Evolutionary conservation across 1,284 basidiomycete species (phyloP).

Genomic region (Psilocybe mexicana): DNA sequence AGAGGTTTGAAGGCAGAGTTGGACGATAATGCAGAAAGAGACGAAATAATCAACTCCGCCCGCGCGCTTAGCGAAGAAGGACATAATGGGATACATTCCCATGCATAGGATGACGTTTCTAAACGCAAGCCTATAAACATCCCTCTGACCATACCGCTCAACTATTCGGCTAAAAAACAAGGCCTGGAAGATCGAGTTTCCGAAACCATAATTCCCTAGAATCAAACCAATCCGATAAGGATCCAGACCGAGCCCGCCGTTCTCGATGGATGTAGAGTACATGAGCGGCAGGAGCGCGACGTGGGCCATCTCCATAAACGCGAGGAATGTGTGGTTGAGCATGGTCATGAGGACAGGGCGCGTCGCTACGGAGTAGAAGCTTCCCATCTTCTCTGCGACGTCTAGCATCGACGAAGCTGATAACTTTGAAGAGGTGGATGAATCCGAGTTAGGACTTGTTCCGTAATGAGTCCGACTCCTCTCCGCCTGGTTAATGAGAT

Average conservation of each 20-base stretch:
- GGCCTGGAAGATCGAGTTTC: conserved; percentile 34
- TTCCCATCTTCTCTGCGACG: neutral
- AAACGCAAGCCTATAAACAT: neutral
- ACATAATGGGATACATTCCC: conserved; percentile 21
- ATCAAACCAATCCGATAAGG: conserved; percentile 37
- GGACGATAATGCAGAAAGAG: conserved; percentile 29
- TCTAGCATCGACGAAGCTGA: conserved; percentile 3
- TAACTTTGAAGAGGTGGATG: no score
- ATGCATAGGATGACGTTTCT: neutral
- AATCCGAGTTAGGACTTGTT: conserved; percentile 10
- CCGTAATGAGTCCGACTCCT: conserved; percentile 12
- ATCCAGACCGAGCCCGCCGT: conserved; percentile 39
- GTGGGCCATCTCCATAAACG: conserved; percentile 38
- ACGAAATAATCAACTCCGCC: conserved; percentile 30
- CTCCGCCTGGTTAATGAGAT: neutral
- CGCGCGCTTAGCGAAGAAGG: conserved; percentile 26
- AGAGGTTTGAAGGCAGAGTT: conserved; percentile 27
- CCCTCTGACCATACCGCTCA: neutral
- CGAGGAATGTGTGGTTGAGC: conserved; percentile 27
- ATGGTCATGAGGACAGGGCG: conserved; percentile 18
- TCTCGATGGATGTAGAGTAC: conserved; percentile 35
- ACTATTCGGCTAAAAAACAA: conserved; percentile 29
- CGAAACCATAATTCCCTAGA: conserved; percentile 32
- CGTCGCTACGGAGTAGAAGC: neutral
- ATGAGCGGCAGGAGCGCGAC: conserved; percentile 39